Evolutionary conservation across 495 filamentous ascomycete species (phyloP), one percentile per base, ranked within the genome.

Genomic region (Daldinia grandis): DNA sequence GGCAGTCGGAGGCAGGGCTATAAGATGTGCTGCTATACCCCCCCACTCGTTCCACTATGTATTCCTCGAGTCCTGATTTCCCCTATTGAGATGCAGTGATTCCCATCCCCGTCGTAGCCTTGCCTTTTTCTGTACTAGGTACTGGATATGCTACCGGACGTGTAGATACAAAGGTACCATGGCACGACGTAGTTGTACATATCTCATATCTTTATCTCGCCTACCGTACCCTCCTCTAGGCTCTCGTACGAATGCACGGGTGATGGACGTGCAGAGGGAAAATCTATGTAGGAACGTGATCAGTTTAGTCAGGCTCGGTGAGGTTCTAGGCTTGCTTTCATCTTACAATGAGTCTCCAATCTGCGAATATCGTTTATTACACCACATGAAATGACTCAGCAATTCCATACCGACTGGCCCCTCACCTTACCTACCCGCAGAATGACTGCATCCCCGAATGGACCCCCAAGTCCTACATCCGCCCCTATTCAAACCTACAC

Each of bases 11-110:
- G 53, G 49, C 58, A 59, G 54, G 68, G 63, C 58, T 75, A 77
- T 77, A 77, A 73, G 64, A 77, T 73, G 75, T 75, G 73, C 73
- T 68, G 40, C 44, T 75, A 77, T 77, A 73, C 55, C 67, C 49
- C 67, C 57, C 66, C 66, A 65, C 63, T 49, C 47, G 38, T 54
- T 47, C 65, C 60, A 62, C 37, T 60, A 64, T n/a, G n/a, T n/a
- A n/a, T 67, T 63, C 62, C 62, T 61, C 65, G 64, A 63, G 60
- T 62, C 53, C 51, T 51, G 51, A 69, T 27, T 73, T 68, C 65
- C 65, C 65, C 65, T 66, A 73, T 73, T 53, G 62, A 73, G 70
- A 65, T 33, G 60, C 14, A 44, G 60, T n/a, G 50, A 62, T 62
- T 61, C 30, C 70, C 57, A 57, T 68, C 69, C 56, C 56, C 62